phyloP scores from a whole-genome alignment of 2,329 filamentous ascomycete genomes.

The Incumbomyces lentus region DNA sequence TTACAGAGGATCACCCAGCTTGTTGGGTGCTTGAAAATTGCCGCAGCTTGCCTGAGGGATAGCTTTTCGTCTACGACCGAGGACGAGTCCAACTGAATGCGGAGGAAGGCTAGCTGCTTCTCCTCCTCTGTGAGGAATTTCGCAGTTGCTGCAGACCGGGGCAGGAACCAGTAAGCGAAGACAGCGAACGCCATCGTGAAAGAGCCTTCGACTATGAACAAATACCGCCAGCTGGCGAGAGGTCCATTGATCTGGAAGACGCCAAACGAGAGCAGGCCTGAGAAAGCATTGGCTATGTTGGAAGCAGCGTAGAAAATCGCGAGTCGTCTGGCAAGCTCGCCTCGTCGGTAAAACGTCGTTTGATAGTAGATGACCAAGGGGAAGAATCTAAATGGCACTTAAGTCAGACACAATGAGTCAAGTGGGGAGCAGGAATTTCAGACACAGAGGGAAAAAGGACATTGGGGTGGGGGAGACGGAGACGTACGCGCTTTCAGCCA shows the following conservation, averaged over 20 bases:
- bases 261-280: slow-evolving; percentile 49
- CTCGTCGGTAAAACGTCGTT: slow-evolving; percentile 59
- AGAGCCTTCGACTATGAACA: slow-evolving; percentile 44
- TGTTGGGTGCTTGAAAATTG: slow-evolving; percentile 44
- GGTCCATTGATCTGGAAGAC: slow-evolving; percentile 49
- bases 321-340: slow-evolving; percentile 58
- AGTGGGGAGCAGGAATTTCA: too few relatives aligned
- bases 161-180: slow-evolving; percentile 61
- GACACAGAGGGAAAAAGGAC: too few relatives aligned
- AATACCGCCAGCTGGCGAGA: slow-evolving; percentile 42
- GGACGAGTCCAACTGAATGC: slow-evolving; percentile 67
- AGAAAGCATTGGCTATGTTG: slow-evolving; percentile 61
- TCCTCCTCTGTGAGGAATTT: slow-evolving; percentile 57
- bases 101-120: slow-evolving; percentile 56
- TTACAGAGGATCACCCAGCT: slow-evolving; percentile 42
- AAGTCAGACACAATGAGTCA: too few relatives aligned
- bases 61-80: slow-evolving; percentile 51
- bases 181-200: slow-evolving; percentile 49
- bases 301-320: slow-evolving; percentile 67
- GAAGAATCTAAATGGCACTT: slow-evolving; percentile 43
- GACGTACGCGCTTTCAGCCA: slow-evolving; percentile 44
- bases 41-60: slow-evolving; percentile 40
- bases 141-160: slow-evolving; percentile 52
- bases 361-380: slow-evolving; percentile 38
- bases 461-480: too few relatives aligned